Base-by-base conservation (phyloP, 345 rosid genomes). In the Brassica cretica region DNA sequence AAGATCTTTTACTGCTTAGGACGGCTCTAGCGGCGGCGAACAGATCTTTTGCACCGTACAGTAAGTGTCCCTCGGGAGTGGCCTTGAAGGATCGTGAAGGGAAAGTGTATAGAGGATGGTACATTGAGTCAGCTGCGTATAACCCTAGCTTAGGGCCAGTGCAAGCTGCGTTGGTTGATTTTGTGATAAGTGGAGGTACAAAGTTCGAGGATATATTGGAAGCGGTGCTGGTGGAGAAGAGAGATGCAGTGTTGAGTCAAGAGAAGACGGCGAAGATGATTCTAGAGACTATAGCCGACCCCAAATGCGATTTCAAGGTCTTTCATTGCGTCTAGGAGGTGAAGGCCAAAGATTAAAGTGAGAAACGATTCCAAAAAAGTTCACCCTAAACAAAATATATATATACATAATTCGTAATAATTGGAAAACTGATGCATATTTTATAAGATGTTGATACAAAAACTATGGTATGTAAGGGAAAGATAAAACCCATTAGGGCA, bases 81-180 rank as follows among this genome's bases (percentile, higher is more conserved):
- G 93, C 91, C 39, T 51, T 94, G 79, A 64, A 80, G 85, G 98
- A 92, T 68, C 15, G 76, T 6, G 86, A 88, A 4, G 95, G 93
- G 49, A 88, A 73, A 72, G 81, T 94, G 30, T 90, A 86, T 56
- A 73, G 71, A 30, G 98, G 98, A 11, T 87, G 92, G 63, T 90
- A 88, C 68, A 80, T 74, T 83, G 98, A 94, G 75, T 94, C 98
- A 0, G 97, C 90, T 0, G 97, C 97, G 39, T 82, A 81, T 85
- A 94, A 89, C 64, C 97, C 98, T 1, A 92, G 97, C 78, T 16
- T 94, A 68, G 96, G 97, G 0, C 97, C 98, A 4, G 86, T 87
- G 9, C 98, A 94, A 91, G 95, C 91, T 27, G 95, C 98, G 64
- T 35, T 94, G 77, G 90, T 92, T 81, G 93, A 92, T 14, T 92